These are phyloP conservation scores for Eutrema yunnanense DNA, from an alignment of 345 rosid species.

Conservation along the genomic window DNA sequence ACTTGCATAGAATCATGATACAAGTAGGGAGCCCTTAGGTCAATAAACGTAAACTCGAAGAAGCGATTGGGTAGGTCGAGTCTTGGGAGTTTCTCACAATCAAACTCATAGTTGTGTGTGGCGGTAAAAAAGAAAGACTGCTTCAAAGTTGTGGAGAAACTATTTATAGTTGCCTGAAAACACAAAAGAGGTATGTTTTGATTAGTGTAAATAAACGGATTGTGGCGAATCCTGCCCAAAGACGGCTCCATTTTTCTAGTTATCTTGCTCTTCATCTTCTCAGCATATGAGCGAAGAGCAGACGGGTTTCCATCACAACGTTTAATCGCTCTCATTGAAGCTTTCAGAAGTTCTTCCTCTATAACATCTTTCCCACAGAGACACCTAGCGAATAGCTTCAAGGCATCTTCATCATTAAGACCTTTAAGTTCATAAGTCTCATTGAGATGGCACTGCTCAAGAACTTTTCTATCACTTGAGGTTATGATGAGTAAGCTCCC, in stretches of 20 bases:
- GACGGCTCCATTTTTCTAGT: neutral
- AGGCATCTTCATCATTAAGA: neutral
- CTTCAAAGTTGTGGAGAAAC: too few species aligned
- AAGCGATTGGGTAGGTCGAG: too few species aligned
- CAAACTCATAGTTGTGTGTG: too few species aligned
- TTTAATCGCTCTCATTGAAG: neutral
- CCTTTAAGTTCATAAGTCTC: constrained; percentile 11
- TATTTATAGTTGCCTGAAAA: too few species aligned
- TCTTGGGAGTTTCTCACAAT: too few species aligned
- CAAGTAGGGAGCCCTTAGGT: too few species aligned
- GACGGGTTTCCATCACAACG: constrained; percentile 9
- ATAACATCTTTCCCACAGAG: neutral
- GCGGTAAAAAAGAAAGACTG: too few species aligned
- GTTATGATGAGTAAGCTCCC: constrained; percentile 15
- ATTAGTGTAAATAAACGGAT: neutral
- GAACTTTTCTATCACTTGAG: neutral
- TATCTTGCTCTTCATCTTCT: neutral
- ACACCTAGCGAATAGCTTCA: neutral
- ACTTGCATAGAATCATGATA: too few species aligned
- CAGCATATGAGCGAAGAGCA: neutral
- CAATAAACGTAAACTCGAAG: too few species aligned
- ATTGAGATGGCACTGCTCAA: neutral
- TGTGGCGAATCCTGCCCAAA: neutral
- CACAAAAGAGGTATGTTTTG: neutral
- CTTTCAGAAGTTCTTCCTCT: neutral